Conservation (phyloP, 805 yeast species). For the Candida namnaoensis region DNA sequence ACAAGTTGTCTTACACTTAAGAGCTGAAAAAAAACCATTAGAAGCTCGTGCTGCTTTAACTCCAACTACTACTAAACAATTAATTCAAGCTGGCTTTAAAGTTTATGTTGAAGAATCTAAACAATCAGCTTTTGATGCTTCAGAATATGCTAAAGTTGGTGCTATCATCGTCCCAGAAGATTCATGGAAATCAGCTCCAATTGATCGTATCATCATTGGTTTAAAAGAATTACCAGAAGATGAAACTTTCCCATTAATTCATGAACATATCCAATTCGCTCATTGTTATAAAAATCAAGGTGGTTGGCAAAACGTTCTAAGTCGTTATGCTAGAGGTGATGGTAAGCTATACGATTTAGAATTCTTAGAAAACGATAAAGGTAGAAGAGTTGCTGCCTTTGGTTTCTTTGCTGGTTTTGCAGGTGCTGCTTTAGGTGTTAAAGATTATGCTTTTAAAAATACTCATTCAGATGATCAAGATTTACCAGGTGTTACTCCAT, state of each 20-base stretch:
- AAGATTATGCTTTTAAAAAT: constrained; percentile 92
- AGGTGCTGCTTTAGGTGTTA: constrained; percentile 94
- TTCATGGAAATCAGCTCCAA: constrained; percentile 89
- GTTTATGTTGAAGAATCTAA: constrained; percentile 82
- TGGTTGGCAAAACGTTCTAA: constrained; percentile 91
- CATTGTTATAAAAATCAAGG: constrained; percentile 97
- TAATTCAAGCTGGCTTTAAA: constrained; percentile 81
- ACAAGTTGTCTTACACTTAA: constrained; percentile 68
- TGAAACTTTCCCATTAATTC: constrained; percentile 82
- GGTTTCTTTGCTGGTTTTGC: constrained; percentile 99
- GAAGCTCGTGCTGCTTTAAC: constrained; percentile 98
- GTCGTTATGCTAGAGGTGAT: constrained; percentile 84
- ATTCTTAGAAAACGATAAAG: constrained; percentile 86
- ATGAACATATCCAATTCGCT: constrained; percentile 97
- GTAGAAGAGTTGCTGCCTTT: constrained; percentile 98
- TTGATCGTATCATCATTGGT: constrained; percentile 83
- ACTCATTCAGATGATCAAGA: constrained; percentile 57
- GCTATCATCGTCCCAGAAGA: constrained; percentile 87
- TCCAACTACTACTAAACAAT: constrained; percentile 79
- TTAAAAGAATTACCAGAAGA: constrained; percentile 93
- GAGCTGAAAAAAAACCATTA: constrained; percentile 95
- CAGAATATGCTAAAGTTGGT: constrained; percentile 76
- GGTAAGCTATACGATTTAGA: constrained; percentile 92
- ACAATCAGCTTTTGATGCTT: constrained; percentile 69
- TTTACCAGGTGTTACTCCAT: constrained; percentile 75